A percentile compares a stretch with the other conserved stretches of the same genome.
phyloP scores from a whole-genome alignment of 306 rosid species.

The Fagus sylvatica region DNA sequence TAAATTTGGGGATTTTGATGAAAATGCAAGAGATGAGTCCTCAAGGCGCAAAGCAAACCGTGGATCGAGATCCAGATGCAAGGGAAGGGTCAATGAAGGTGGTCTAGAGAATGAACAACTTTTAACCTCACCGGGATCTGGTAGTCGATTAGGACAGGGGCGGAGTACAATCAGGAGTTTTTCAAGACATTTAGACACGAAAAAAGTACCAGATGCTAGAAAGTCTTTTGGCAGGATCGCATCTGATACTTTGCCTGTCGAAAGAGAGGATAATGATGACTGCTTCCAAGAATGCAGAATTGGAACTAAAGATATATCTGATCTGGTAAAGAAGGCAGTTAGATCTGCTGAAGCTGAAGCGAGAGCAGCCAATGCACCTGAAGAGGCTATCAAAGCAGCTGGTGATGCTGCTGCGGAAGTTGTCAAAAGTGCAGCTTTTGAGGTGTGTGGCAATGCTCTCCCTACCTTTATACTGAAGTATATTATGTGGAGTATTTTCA shows the following conservation, averaged over 20 bases:
- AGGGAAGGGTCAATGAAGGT: constrained; percentile 78
- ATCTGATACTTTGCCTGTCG: constrained; percentile 46
- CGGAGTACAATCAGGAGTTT: constrained; percentile 52
- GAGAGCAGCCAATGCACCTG: constrained; percentile 88
- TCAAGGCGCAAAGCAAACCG: constrained; percentile 76
- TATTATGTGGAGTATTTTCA: constrained; percentile 7
- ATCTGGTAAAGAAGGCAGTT: constrained; percentile 81
- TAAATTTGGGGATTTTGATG: constrained; percentile 71
- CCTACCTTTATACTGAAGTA: neutral
- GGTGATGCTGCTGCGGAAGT: constrained; percentile 97
- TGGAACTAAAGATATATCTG: constrained; percentile 76
- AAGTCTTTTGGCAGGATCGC: constrained; percentile 43
- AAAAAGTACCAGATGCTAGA: constrained; percentile 57
- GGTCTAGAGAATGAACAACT: constrained; percentile 61
- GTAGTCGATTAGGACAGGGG: constrained; percentile 61
- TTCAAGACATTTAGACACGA: constrained; percentile 52
- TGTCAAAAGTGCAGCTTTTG: constrained; percentile 91
- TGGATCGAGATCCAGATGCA: constrained; percentile 73
- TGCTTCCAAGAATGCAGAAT: constrained; percentile 76
- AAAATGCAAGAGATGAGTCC: constrained; percentile 73
- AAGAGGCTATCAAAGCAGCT: constrained; percentile 89
- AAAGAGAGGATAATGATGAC: constrained; percentile 81
- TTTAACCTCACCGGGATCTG: constrained; percentile 77
- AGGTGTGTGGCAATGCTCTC: constrained; percentile 42
- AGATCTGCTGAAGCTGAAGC: constrained; percentile 95